Base-by-base conservation (phyloP, 2,329 filamentous ascomycete genomes). In the Biscogniauxia marginata region DNA sequence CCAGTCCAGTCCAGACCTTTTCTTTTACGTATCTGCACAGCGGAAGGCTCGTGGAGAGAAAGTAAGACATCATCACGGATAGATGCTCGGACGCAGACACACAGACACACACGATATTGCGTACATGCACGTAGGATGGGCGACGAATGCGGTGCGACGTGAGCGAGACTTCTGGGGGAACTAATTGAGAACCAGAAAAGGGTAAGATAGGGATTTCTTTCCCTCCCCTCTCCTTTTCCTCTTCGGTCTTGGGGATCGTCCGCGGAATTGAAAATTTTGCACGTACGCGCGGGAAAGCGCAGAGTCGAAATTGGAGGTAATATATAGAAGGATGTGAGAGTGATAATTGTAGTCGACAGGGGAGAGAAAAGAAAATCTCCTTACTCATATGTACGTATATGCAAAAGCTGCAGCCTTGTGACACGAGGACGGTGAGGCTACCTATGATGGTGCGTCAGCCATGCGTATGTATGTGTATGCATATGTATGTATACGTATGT, bases 351-450 rank as follows among this genome's bases (percentile, higher is more conserved):
- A 52, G 44, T 49, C 54, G 45, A 57, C 61, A 61, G 58, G 53
- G 44, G 56, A 34, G 46, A 56, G 39, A 47, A 39, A 39, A n/a
- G 30, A 39, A 39, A 39, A 39, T 51, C 55, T 58, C 55, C 55
- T 60, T 55, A 61, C 56, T 39, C 30, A 9, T 39, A 39, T 16
- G 13, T 39, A 39, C 30, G n/a, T 39, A 61, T 56, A 53, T 60
- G 62, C 58, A 58, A 52, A 47, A 30, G 56, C 44, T 34, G 61
- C 61, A 64, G 62, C 62, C 61, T 65, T 65, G 63, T 63, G 62
- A 61, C 61, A 63, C 58, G 39, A 52, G 54, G 34, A 56, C 55
- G 45, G 59, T 59, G 61, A 60, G 60, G 58, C 60, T 64, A 61
- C 13, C 9, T 39, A 39, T 16, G 13, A 39, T 39, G 30, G 30